phyloP scores from a whole-genome alignment of 1,284 basidiomycete genomes.

The Ganoderma boninense region DNA sequence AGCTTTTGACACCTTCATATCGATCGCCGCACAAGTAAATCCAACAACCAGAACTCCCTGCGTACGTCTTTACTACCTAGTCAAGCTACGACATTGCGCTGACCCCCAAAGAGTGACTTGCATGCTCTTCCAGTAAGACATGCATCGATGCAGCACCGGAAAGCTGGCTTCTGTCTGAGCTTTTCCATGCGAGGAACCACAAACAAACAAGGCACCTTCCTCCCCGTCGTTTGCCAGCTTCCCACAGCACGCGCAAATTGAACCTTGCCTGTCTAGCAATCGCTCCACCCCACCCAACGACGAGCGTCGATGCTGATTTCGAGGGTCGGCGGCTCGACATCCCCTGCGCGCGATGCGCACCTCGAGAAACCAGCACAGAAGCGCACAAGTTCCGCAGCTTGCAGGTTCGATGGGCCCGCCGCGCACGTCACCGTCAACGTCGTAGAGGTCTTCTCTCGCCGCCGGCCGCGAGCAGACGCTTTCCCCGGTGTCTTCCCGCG shows the following conservation, averaged over 20 bases:
- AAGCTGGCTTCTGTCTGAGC: neutral
- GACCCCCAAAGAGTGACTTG: neutral
- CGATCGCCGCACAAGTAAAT: neutral
- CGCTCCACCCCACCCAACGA: neutral
- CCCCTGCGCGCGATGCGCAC: neutral
- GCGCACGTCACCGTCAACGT: neutral
- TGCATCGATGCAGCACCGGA: neutral
- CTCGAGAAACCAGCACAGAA: neutral
- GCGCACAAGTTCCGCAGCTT: neutral
- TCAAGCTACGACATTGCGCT: neutral
- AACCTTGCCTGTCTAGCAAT: neutral
- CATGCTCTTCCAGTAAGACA: neutral
- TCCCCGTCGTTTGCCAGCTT: neutral
- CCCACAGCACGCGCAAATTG: conserved; percentile 10
- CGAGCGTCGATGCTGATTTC: neutral
- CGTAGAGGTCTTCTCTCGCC: neutral
- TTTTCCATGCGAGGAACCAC: neutral
- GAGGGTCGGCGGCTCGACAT: neutral
- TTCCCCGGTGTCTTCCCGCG: conserved; percentile 1
- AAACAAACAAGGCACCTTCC: neutral
- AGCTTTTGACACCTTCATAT: neutral
- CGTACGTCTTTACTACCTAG: neutral
- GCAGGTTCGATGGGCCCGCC: neutral
- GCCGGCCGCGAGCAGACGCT: neutral
- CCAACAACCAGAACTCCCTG: neutral